Percentiles rank a stretch among this genome's conserved stretches.
Evolutionary conservation across 2,329 filamentous ascomycete species (phyloP).

Genomic region (Clonostachys solani): DNA sequence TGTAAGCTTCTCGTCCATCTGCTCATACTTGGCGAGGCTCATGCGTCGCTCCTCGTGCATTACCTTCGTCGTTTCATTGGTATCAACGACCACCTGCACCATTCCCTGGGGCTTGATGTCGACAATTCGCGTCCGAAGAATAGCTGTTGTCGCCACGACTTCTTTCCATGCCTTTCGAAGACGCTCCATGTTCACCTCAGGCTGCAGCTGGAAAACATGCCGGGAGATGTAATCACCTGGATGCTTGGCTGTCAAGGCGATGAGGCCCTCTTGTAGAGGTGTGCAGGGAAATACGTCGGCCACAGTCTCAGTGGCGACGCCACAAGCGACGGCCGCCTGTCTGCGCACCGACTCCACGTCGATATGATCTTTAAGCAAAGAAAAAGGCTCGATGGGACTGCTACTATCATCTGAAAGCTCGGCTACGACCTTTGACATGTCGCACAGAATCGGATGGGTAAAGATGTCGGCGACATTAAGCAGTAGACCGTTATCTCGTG

Average conservation of each 20-base stretch:
- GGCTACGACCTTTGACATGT: background rate
- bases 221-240: slow-evolving; percentile 48
- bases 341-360: slow-evolving; percentile 5
- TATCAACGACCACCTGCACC: slow-evolving; percentile 39
- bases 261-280: slow-evolving; percentile 48
- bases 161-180: slow-evolving; percentile 36
- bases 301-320: slow-evolving; percentile 17
- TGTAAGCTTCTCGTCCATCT: too few relatives aligned
- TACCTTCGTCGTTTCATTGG: background rate
- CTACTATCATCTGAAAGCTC: slow-evolving; percentile 1
- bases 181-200: slow-evolving; percentile 22
- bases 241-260: slow-evolving; percentile 46
- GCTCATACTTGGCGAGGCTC: too few relatives aligned
- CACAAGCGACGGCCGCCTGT: slow-evolving; percentile 7
- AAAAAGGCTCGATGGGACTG: slow-evolving; percentile 1
- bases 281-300: slow-evolving; percentile 52
- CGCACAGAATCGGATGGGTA: slow-evolving; percentile 10
- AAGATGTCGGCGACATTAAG: slow-evolving; percentile 3
- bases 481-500: background rate
- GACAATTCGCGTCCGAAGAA: slow-evolving; percentile 44
- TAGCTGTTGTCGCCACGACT: slow-evolving; percentile 27
- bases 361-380: background rate
- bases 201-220: slow-evolving; percentile 34
- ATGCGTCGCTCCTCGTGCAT: background rate
- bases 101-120: slow-evolving; percentile 36